Conservation (phyloP, 2,329 filamentous ascomycete species). For the Celoporthe dispersa region DNA sequence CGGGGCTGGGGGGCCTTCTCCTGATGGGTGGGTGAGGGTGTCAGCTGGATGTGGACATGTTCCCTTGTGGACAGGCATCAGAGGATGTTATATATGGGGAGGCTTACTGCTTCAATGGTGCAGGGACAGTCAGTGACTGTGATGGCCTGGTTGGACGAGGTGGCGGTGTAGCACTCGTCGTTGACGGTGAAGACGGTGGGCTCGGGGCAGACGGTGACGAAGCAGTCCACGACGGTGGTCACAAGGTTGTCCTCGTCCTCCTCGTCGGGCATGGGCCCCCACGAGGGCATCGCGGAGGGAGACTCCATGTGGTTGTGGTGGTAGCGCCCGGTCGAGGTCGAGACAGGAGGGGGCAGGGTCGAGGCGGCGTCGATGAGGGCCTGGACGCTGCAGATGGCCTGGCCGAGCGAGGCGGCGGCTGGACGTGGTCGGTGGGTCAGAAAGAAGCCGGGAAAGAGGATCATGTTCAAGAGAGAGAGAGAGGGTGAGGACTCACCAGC, state of each 20-base stretch:
- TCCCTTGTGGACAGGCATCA: not conserved
- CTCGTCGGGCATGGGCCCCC: no score
- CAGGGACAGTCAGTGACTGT: conserved; percentile 61
- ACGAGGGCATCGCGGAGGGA: not conserved
- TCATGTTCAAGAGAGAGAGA: not conserved
- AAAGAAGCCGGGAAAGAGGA: not conserved
- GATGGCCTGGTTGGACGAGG: conserved; percentile 47
- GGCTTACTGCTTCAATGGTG: conserved; percentile 41
- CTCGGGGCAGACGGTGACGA: conserved; percentile 49
- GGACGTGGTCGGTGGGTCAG: not conserved
- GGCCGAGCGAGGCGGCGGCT: not conserved
- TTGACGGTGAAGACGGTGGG: conserved; percentile 57
- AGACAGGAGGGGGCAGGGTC: not conserved
- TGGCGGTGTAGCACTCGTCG: conserved; percentile 57
- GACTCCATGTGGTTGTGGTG: not conserved
- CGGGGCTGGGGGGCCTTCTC: not conserved
- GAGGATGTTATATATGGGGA: no score
- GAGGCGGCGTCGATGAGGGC: not conserved
- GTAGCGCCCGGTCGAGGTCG: not conserved
- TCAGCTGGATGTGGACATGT: not conserved
- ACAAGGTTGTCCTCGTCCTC: conserved; percentile 24
- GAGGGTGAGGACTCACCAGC: not conserved
- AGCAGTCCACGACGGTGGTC: conserved; percentile 41
- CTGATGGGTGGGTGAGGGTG: not conserved
- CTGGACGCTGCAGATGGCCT: not conserved